Evolutionary conservation across 345 rosid species (phyloP), one percentile per base, ranked within the genome.

Genomic region (Lepidium sativum): DNA sequence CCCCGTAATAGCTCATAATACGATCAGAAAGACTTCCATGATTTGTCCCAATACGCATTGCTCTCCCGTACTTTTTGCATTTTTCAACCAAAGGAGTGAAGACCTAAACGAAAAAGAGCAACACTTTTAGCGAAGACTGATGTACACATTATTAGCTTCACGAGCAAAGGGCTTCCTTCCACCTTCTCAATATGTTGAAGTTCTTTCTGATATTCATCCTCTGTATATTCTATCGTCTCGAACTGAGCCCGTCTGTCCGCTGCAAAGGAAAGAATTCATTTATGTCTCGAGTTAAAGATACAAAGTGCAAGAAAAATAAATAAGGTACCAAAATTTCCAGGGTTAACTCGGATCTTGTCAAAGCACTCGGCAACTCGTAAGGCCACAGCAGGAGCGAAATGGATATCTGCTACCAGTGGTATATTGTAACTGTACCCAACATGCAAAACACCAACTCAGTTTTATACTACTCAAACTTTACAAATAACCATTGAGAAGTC

Each of bases 21-120:
- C 99, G 95, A 81, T 94, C 97, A 65, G 99, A 90, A 77, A 94
- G 99, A 64, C 97, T 94, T 66, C 99, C 99, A 65, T 94, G 99
- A 77, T 94, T 94, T 67, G 99, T 94, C 55, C 99, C 99, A 69
- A 94, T 90, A 54, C 99, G 97, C 92, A 94, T 83, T 3, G 97
- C 99, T 82, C 99, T 86, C 73, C 97, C 96, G 53, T 90, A 86
- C 77, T 84, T 86, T 76, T 90, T 90, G 77, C 97, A 94, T 84
- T 94, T 94, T 79, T 94, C 96, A 75, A 94, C 99, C 80, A 94
- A 80, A 33, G 99, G 97, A 56, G 84, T 84, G 75, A 94, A 94
- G 54, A 94, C 95, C 97, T 94, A 68, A 68, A 23, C 31, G 21
- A 31, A 54, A 51, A 13, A 21, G 32, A 69, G 39, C 11, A 56